Percentiles rank a stretch among this genome's conserved stretches.
These are phyloP conservation scores for Luvunga scandens DNA, from an alignment of 345 rosid genomes.

Conservation along the genomic window DNA sequence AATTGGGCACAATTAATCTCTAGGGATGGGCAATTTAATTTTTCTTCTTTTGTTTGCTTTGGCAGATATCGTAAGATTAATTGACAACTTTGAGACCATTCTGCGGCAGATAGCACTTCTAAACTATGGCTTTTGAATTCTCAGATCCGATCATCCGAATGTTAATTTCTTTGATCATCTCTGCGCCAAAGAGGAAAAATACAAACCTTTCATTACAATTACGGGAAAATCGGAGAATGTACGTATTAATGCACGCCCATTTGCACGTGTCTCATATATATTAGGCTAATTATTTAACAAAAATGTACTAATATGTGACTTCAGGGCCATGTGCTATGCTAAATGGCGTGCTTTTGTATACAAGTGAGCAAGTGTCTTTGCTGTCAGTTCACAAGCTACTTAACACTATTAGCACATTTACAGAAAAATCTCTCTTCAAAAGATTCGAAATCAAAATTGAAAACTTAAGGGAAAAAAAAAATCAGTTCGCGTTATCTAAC, in stretches of 20 bases:
- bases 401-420: background rate
- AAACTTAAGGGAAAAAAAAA: background rate
- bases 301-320: background rate
- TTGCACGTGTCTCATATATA: background rate
- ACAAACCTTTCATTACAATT: background rate
- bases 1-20: background rate
- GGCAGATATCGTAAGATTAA: background rate
- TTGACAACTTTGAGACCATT: background rate
- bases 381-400: background rate
- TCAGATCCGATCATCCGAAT: background rate
- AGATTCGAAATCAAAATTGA: background rate
- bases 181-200: background rate
- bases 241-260: background rate
- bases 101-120: background rate
- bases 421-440: background rate
- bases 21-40: background rate
- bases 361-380: background rate
- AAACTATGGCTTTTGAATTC: background rate
- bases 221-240: background rate
- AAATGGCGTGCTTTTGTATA: background rate
- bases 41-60: background rate
- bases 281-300: background rate
- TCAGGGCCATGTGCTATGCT: background rate
- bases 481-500: background rate
- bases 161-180: background rate